Evolutionary conservation across 192 early-diverging fungal genomes (phyloP).

Genomic region (Coemansia guatemalensis): DNA sequence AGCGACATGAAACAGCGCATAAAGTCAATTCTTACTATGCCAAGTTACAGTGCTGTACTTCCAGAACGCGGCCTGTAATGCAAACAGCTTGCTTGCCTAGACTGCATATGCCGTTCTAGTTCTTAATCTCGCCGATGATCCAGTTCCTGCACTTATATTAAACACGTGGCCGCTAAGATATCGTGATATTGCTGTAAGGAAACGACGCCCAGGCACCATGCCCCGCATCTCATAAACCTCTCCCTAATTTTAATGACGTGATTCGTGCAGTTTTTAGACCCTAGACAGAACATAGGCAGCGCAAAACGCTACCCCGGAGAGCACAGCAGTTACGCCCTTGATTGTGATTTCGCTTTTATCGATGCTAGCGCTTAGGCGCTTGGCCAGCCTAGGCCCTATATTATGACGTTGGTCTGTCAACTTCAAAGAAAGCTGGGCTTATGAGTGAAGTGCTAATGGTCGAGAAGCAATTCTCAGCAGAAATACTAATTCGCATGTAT

Average conservation of each 20-base stretch:
- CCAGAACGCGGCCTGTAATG: background rate
- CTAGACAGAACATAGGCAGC: constrained; percentile 38
- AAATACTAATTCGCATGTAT: background rate
- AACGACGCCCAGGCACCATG: background rate
- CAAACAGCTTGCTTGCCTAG: background rate
- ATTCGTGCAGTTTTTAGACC: constrained; percentile 3
- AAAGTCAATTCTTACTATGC: background rate
- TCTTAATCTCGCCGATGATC: background rate
- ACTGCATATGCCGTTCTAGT: background rate
- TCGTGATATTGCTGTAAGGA: background rate
- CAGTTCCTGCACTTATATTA: constrained; percentile 1
- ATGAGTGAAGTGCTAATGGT: background rate
- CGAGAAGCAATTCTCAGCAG: background rate
- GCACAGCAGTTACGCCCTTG: constrained; percentile 11
- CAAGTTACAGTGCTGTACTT: background rate
- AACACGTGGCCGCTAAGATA: constrained; percentile 1
- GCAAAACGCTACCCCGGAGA: constrained; percentile 17
- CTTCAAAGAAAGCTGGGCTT: background rate
- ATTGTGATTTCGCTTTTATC: constrained; percentile 26
- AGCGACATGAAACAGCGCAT: background rate
- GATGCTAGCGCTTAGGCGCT: constrained; percentile 20
- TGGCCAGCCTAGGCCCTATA: constrained; percentile 31
- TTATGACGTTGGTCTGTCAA: background rate
- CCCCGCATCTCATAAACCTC: background rate
- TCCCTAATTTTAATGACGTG: background rate